These are phyloP conservation scores for Aphanomyces cochlioides DNA, from an alignment of 352 stramenopile genomes.

Conservation along the genomic window DNA sequence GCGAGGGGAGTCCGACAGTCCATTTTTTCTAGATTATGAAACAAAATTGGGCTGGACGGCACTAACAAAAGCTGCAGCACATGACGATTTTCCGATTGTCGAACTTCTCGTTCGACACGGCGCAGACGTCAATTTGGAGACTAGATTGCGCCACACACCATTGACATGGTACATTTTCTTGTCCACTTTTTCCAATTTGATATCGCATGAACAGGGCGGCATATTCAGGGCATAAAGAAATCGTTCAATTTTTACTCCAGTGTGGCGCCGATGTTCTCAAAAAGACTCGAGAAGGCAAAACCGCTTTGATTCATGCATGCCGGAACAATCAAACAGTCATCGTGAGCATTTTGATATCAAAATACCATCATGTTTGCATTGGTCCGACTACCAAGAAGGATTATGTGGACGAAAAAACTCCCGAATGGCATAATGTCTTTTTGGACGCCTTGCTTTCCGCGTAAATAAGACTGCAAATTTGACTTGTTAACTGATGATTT, in stretches of 20 bases:
- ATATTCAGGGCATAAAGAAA: conserved; percentile 64
- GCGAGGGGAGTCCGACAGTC: not conserved
- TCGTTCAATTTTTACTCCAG: conserved; percentile 52
- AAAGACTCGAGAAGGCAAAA: conserved; percentile 57
- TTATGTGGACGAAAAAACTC: conserved; percentile 28
- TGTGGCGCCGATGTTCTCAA: conserved; percentile 38
- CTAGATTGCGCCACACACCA: conserved; percentile 54
- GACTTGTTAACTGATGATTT: conserved; percentile 32
- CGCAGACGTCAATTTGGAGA: conserved; percentile 47
- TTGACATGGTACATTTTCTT: conserved; percentile 47
- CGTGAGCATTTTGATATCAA: conserved; percentile 53
- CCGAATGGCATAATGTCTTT: conserved; percentile 62
- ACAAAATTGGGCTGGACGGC: conserved; percentile 65
- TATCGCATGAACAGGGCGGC: conserved; percentile 36
- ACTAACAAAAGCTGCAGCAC: conserved; percentile 57
- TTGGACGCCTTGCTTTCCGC: conserved; percentile 37
- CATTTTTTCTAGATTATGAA: conserved; percentile 53
- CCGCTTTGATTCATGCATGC: conserved; percentile 60
- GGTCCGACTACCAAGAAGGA: conserved; percentile 29
- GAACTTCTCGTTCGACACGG: conserved; percentile 48
- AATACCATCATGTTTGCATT: conserved; percentile 35
- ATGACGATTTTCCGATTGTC: conserved; percentile 40
- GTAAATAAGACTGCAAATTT: conserved; percentile 33
- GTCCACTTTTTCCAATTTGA: not conserved
- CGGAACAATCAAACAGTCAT: conserved; percentile 51